Conservation (phyloP, 2,329 filamentous ascomycete genomes). For the Aspergillus latus region DNA sequence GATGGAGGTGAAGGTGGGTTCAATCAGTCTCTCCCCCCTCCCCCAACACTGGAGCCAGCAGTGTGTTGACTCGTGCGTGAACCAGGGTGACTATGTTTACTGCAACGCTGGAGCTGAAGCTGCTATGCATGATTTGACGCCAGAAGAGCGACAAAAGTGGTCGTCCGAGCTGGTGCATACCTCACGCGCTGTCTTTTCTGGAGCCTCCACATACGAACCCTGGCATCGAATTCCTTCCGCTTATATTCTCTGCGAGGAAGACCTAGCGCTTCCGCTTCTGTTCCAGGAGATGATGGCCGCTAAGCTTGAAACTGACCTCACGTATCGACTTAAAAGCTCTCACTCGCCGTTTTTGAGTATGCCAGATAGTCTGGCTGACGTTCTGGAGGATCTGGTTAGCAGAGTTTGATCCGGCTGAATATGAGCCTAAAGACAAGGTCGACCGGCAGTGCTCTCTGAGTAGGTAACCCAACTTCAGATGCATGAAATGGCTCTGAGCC, state of each 20-base stretch:
- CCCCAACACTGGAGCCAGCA: no score
- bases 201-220: slow-evolving; percentile 27
- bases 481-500: no score
- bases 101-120: neutral
- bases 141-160: slow-evolving; percentile 26
- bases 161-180: slow-evolving; percentile 24
- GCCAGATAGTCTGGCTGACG: slow-evolving; percentile 34
- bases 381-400: slow-evolving; percentile 23
- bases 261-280: slow-evolving; percentile 30
- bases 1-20: slow-evolving; percentile 21
- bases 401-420: no score
- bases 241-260: slow-evolving; percentile 41
- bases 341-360: slow-evolving; percentile 47
- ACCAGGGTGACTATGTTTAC: slow-evolving; percentile 20
- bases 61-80: no score
- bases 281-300: slow-evolving; percentile 35
- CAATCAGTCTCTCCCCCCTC: no score
- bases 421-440: neutral
- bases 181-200: slow-evolving; percentile 27
- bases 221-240: slow-evolving; percentile 37
- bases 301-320: slow-evolving; percentile 28
- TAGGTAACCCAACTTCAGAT: no score
- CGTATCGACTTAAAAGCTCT: slow-evolving; percentile 35
- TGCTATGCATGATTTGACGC: slow-evolving; percentile 27
- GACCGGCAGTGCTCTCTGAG: no score